Evolutionary conservation across 495 filamentous ascomycete genomes (phyloP).

Genomic region (Trichoderma gamsii): DNA sequence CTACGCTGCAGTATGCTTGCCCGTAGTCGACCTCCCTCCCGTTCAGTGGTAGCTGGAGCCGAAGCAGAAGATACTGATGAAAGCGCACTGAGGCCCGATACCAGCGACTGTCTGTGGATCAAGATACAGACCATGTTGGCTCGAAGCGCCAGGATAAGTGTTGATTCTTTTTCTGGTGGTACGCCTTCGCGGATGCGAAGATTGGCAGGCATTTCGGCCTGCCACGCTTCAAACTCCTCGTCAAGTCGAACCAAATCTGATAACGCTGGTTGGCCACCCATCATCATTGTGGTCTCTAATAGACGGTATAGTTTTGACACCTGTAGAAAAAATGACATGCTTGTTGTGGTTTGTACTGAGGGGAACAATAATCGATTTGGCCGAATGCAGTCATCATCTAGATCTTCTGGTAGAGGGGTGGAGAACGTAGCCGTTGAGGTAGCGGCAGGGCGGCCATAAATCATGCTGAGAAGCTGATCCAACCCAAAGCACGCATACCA

Average conservation of each 20-base stretch:
- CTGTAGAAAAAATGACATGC: constrained; percentile 18
- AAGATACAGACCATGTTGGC: constrained; percentile 19
- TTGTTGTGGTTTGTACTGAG: constrained; percentile 10
- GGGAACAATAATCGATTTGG: constrained; percentile 13
- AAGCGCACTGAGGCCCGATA: constrained; percentile 14
- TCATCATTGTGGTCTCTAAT: constrained; percentile 11
- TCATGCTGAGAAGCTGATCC: constrained; percentile 33
- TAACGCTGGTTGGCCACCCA: constrained; percentile 10
- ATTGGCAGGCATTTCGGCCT: constrained; percentile 7
- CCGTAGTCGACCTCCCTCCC: constrained; percentile 13
- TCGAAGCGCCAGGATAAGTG: constrained; percentile 16
- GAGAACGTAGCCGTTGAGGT: constrained; percentile 13
- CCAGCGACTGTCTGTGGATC: constrained; percentile 17
- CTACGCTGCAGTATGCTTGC: constrained; percentile 15
- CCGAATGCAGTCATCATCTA: constrained; percentile 18
- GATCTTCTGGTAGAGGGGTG: constrained; percentile 16
- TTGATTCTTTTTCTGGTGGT: not conserved
- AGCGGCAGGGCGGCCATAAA: constrained; percentile 32
- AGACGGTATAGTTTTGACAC: constrained; percentile 17
- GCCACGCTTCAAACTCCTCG: constrained; percentile 16
- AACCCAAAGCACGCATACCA: constrained; percentile 30
- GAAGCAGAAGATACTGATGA: not conserved
- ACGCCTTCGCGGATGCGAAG: constrained; percentile 11
- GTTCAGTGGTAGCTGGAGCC: not conserved
- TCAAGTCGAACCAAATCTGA: constrained; percentile 14